Base-by-base conservation (phyloP, 2,329 filamentous ascomycete species). In the Taxawa tesnikishii region DNA sequence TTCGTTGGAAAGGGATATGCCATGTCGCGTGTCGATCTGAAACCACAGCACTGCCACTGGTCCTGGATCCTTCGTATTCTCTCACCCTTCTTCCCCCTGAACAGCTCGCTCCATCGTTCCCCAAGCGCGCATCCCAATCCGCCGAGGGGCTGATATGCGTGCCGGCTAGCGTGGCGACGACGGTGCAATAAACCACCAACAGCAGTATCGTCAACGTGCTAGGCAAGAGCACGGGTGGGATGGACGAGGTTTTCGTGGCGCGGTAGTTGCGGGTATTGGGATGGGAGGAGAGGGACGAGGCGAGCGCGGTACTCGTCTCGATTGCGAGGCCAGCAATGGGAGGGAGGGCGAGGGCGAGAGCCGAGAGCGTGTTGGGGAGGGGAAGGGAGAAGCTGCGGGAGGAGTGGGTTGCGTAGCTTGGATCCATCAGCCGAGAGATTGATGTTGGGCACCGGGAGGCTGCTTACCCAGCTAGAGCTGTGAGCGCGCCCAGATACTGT, bases 11-110 rank as follows among this genome's bases (percentile, higher is more conserved):
- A 81, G 0, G 79, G 79, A 59, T 67, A 82, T 0, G 70, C 67
- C 42, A 68, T 70, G 45, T 84, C 76, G 17, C 48, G 52, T 16
- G 71, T 48, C 4, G 60, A 65, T 34, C 63, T 63, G 19, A 81
- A 59, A 0, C 79, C 79, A 42, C 79, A 84, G 56, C 79, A 84
- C 6, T 67, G 48, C 18, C 81, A 66, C 0, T 64, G 51, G 46
- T 83, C 73, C 45, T 84, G 79, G 31, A 84, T 76, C 2, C 55
- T 51, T 26, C 63, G 58, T 35, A 83, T 67, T 2, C 61, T 51
- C 4, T 47, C 44, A 1, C 40, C 61, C 33, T 80, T 59, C 38
- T 75, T 71, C 0, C 45, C 42, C 0, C 41, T 49, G 43, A 62
- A 82, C 36, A 81, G 47, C 3, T 37, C 40, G 42, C 60, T 55